Evolutionary conservation across 345 rosid genomes (phyloP), one percentile per base, ranked within the genome.

Genomic region (Raphanus raphanistrum): DNA sequence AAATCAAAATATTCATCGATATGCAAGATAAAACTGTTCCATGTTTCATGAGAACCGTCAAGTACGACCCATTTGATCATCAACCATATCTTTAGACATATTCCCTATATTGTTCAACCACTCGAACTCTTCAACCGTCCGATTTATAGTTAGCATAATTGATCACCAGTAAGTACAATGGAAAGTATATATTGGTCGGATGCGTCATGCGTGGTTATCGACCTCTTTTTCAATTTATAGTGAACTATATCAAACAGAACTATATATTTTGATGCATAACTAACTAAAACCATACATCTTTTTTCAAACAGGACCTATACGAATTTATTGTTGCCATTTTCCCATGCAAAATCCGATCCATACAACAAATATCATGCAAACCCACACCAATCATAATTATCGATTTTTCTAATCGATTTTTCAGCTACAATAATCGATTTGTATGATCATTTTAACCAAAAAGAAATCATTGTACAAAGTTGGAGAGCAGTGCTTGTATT

Each of bases 91-190:
- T 0, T 82, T 84, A 3, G 98, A 86, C 70, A 92, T 82, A 7
- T 92, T 94, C 3, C 85, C 96, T 0, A 62, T 84, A 62, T 94
- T 94, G 80, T 90, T 90, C 28, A 92, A 72, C 41, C 2, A 74
- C 84, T 94, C 97, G 7, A 92, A 90, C 77, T 92, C 94, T 77
- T 89, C 88, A 0, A 92, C 96, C 1, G 97, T 90, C 98, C 99
- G 45, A 38, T 38, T 7, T 36, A 36, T 36, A 36, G 41, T 36
- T 36, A 36, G 9, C 41, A 7, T 7, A 38, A 38, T 38, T 38
- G 45, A 38, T 38, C 0, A 10, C 10, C 36, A 33, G 5, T 33
- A 1, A 11, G 52, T 43, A 43, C 52, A 43, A 11, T 36, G 4
- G 15, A 43, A 12, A 43, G 6, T 12, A 2, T 35, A 35, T 35